Evolutionary conservation across 2,329 filamentous ascomycete species (phyloP).

Genomic region (Coniochaeta prunicola): DNA sequence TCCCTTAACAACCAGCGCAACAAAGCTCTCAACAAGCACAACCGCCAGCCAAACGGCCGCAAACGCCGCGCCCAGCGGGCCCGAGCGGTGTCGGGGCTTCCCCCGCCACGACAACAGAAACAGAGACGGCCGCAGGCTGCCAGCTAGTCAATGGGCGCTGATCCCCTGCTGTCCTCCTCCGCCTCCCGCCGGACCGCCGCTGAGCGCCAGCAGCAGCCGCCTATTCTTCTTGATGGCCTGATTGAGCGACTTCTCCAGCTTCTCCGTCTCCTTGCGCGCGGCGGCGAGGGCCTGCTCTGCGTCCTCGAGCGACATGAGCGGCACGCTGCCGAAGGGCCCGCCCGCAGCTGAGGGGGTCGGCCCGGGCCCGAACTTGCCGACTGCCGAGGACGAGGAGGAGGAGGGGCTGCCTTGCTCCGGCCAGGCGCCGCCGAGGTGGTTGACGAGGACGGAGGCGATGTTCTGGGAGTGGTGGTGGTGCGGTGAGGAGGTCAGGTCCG

Average conservation of each 20-base stretch:
- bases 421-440: slow-evolving; percentile 2
- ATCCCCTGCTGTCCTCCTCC: slow-evolving; percentile 3
- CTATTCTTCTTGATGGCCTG: slow-evolving; percentile 54
- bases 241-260: slow-evolving; percentile 54
- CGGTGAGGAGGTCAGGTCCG: slow-evolving; percentile 10
- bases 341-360: not conserved
- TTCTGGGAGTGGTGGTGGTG: not conserved
- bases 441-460: slow-evolving; percentile 1
- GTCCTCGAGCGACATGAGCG: slow-evolving; percentile 55
- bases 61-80: slow-evolving; percentile 11
- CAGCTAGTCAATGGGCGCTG: slow-evolving; percentile 18
- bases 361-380: not conserved
- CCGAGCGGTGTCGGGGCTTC: slow-evolving; percentile 5
- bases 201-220: slow-evolving; percentile 35
- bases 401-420: not conserved
- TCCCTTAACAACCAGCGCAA: slow-evolving; percentile 13
- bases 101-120: not conserved
- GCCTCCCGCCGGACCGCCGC: not conserved
- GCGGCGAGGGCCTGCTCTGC: slow-evolving; percentile 47
- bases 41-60: slow-evolving; percentile 16
- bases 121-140: slow-evolving; percentile 6
- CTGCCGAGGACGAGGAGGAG: not conserved
- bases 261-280: slow-evolving; percentile 53
- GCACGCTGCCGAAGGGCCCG: slow-evolving; percentile 37
- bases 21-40: slow-evolving; percentile 14